Conservation (phyloP, 164 flowering plant species). For the Akebia trifoliata region DNA sequence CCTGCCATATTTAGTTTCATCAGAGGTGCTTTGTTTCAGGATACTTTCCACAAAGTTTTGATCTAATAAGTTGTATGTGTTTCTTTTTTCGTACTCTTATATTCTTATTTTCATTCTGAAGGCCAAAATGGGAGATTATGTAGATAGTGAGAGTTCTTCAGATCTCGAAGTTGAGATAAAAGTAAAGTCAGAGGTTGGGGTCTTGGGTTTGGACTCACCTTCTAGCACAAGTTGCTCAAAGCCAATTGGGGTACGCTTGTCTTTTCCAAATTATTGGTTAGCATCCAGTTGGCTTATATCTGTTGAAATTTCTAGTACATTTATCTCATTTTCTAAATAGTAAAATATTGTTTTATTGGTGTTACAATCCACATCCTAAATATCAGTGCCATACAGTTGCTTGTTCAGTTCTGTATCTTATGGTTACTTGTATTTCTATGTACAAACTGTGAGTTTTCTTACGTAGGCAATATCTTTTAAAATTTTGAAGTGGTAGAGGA, state of each 20-base stretch:
- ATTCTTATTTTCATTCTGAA: neutral
- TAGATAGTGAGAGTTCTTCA: conserved; percentile 22
- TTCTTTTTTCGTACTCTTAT: neutral
- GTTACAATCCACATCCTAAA: too few relatives aligned
- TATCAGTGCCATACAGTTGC: neutral
- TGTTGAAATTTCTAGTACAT: neutral
- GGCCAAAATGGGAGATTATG: conserved; percentile 9
- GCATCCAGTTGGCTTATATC: neutral
- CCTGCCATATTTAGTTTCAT: neutral
- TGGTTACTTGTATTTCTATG: neutral
- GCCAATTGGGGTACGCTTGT: conserved; percentile 31
- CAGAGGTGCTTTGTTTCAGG: neutral
- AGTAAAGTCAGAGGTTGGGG: conserved; percentile 31
- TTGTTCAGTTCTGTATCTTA: neutral
- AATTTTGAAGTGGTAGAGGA: neutral
- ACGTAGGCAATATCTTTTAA: neutral
- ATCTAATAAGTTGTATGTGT: neutral
- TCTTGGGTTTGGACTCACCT: conserved; percentile 29
- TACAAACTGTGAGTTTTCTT: neutral
- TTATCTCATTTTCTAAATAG: too few relatives aligned
- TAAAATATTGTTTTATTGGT: too few relatives aligned
- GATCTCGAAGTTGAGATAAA: conserved; percentile 15
- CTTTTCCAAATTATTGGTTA: neutral
- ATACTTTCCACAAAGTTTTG: neutral
- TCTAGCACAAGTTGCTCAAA: conserved; percentile 14